These are phyloP conservation scores for Aspergillus sp. DNA, from an alignment of 2,329 filamentous ascomycete species.

Conservation along the genomic window DNA sequence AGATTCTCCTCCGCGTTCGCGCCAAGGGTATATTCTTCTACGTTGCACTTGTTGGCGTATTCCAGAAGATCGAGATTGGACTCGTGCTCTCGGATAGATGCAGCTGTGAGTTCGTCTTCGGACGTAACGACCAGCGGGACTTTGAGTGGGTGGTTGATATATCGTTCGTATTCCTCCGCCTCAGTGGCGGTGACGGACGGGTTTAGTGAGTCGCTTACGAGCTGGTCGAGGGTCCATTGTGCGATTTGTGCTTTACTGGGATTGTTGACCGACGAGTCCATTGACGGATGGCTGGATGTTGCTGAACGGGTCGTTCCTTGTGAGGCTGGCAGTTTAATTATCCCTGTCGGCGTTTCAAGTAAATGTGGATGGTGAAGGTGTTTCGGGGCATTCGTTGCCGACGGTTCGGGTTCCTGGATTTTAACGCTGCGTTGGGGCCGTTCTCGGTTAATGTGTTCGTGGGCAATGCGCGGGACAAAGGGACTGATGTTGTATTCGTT, in stretches of 20 bases:
- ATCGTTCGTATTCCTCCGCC: conserved; percentile 81
- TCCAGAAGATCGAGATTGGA: conserved; percentile 70
- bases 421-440: conserved; percentile 60
- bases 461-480: conserved; percentile 71
- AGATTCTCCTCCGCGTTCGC: conserved; percentile 62
- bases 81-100: conserved; percentile 35
- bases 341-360: conserved; percentile 40
- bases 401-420: conserved; percentile 62
- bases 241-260: conserved; percentile 76
- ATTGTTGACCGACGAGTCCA: conserved; percentile 56
- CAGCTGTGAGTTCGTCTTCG: conserved; percentile 38
- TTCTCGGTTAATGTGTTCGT: conserved; percentile 59
- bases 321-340: conserved; percentile 53
- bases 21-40: conserved; percentile 53
- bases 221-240: conserved; percentile 84
- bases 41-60: conserved; percentile 71
- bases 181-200: conserved; percentile 76
- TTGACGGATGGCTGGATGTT: conserved; percentile 26
- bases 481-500: conserved; percentile 82
- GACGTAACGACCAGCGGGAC: conserved; percentile 66
- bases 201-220: conserved; percentile 81
- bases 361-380: conserved; percentile 26
- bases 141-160: conserved; percentile 84
- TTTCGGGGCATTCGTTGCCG: conserved; percentile 18
- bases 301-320: conserved; percentile 27